Evolutionary conservation across 2,329 filamentous ascomycete genomes (phyloP).

Genomic region (Trichophyton verrucosum): DNA sequence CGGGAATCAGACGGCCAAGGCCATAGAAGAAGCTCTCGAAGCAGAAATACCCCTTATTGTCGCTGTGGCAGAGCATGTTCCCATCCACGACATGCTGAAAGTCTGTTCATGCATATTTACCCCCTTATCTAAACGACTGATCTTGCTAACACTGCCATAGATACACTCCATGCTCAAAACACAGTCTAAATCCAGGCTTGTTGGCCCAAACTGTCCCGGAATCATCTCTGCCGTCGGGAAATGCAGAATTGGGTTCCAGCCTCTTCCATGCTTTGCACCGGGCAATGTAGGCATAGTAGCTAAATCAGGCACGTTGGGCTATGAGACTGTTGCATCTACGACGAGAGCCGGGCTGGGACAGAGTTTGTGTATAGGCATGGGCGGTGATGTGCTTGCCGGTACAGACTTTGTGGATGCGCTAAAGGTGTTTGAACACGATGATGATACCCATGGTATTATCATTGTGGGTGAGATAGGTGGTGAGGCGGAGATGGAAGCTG

Average conservation of each 20-base stretch:
- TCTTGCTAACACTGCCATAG: conserved; percentile 21
- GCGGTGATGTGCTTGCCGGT: conserved; percentile 61
- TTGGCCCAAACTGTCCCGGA: conserved; percentile 70
- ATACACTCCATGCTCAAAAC: conserved; percentile 59
- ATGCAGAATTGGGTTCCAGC: conserved; percentile 65
- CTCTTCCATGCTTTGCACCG: conserved; percentile 56
- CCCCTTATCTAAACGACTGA: no score
- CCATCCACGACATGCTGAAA: conserved; percentile 63
- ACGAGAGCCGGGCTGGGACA: conserved; percentile 64
- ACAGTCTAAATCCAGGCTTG: conserved; percentile 58
- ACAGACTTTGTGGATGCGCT: conserved; percentile 63
- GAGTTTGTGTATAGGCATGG: conserved; percentile 64
- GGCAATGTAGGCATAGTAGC: conserved; percentile 63
- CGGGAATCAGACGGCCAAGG: conserved; percentile 57
- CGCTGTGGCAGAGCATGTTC: conserved; percentile 68
- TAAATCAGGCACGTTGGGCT: conserved; percentile 70
- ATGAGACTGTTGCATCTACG: conserved; percentile 64
- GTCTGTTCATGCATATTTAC: conserved; percentile 27
- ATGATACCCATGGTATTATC: conserved; percentile 58
- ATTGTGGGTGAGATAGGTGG: conserved; percentile 63
- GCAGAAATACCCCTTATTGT: conserved; percentile 67
- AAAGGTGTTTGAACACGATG: conserved; percentile 52
- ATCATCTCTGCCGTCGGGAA: conserved; percentile 62
- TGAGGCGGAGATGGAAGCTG: conserved; percentile 56
- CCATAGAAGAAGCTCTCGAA: conserved; percentile 69